Base-by-base conservation (phyloP, 805 yeast species). In the Metschnikowia cerradonensis region DNA sequence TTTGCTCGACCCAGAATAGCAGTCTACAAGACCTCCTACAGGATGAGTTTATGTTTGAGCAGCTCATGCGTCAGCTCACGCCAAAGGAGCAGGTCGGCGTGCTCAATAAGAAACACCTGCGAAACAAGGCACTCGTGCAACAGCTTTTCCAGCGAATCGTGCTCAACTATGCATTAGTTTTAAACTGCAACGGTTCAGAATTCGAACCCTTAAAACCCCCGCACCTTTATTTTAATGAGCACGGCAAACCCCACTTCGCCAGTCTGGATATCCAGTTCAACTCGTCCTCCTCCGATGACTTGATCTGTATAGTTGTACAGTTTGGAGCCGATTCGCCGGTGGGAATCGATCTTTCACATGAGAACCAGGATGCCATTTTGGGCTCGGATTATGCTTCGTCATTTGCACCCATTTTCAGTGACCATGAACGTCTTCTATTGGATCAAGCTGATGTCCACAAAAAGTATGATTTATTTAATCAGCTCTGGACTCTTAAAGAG, bases 401-500 rank as follows among this genome's bases (percentile, higher is more conserved):
- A 23, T 79, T 77, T 51, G 56, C 56, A 19, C 77, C 66, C n/a
- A 72, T 80, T 1, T 78, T 81, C 51, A 65, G 71, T 43, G 47
- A 50, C 0, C 35, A 50, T 0, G 85, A 81, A 55, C 41, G 45
- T 6, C 7, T 14, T 5, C 22, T 8, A 10, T 43, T 53, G 41
- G 31, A 15, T 11, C 59, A 65, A 23, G 54, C 83, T 7, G 49
- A 52, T 5, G n/a, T 26, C 0, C 48, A 49, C 0, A 22, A 52
- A 4, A 60, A 68, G 47, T 66, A 67, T 45, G 54, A 60, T 6
- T 55, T 70, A 2, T 78, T 85, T 57, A 78, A 85, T 17, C 81
- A 80, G 37, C 73, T 77, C 34, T 88, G 96, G 96, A 86, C 96
- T 0, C 64, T 88, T 48, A 88, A 88, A 61, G 96, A 88, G 62